A percentile compares a stretch with the other conserved stretches of the same genome.
Evolutionary conservation across 163 green algal species (phyloP).

Genomic region (Chlamydomonas reinhardtii): DNA sequence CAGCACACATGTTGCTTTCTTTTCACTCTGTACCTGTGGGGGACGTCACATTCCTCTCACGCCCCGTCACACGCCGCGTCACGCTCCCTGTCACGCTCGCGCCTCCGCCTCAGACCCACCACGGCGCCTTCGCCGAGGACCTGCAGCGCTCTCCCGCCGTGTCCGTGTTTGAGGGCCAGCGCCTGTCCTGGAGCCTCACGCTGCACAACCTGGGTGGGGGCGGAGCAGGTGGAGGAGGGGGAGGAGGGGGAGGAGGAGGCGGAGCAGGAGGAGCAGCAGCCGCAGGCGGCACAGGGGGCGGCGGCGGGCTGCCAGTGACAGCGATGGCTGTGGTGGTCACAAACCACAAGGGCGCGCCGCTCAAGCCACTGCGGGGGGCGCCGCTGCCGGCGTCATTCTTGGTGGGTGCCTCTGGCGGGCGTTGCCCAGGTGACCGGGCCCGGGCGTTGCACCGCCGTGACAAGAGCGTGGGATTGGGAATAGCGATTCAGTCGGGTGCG

Average conservation of each 20-base stretch:
- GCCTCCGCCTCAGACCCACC: neutral
- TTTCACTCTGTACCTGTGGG: too few relatives aligned
- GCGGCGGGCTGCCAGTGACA: constrained; percentile 18
- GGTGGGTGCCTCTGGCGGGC: neutral
- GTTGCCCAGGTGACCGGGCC: too few relatives aligned
- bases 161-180: constrained; percentile 61
- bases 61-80: too few relatives aligned
- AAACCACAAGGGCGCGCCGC: constrained; percentile 44
- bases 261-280: too few relatives aligned
- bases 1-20: too few relatives aligned
- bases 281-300: neutral
- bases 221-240: too few relatives aligned
- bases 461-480: too few relatives aligned
- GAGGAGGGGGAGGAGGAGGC: too few relatives aligned
- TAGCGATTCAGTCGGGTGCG: too few relatives aligned
- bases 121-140: constrained; percentile 23
- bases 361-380: constrained; percentile 46
- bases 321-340: constrained; percentile 24
- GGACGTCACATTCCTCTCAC: too few relatives aligned
- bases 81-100: too few relatives aligned
- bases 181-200: constrained; percentile 51
- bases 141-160: constrained; percentile 27
- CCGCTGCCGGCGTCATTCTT: constrained; percentile 15
- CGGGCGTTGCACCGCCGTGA: too few relatives aligned
- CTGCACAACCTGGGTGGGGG: constrained; percentile 51